Conservation (phyloP, 2,329 filamentous ascomycete genomes). For the Claviceps arundinis region DNA sequence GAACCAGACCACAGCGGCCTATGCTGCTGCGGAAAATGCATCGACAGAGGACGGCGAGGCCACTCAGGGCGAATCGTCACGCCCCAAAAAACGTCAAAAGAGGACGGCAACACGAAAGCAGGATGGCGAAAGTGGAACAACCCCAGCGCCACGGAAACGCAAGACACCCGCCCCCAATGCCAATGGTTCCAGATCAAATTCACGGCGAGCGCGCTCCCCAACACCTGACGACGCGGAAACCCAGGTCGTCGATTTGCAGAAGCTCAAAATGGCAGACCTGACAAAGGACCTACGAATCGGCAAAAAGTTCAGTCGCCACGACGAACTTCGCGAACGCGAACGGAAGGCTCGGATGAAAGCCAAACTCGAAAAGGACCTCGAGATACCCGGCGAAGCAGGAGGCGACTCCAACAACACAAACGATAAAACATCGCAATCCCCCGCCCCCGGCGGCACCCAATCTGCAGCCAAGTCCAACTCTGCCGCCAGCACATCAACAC, state of each 20-base stretch:
- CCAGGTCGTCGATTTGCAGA: conserved; percentile 49
- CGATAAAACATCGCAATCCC: conserved; percentile 7
- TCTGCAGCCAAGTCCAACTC: conserved; percentile 6
- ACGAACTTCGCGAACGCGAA: conserved; percentile 57
- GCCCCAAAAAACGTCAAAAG: conserved; percentile 20
- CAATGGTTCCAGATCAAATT: conserved; percentile 11
- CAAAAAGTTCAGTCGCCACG: conserved; percentile 61
- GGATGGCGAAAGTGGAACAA: conserved; percentile 7
- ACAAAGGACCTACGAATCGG: conserved; percentile 58
- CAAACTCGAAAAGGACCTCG: conserved; percentile 16
- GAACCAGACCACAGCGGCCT: not conserved
- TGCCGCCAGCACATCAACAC: conserved; percentile 1
- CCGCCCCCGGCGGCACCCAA: conserved; percentile 4
- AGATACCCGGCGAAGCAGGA: conserved; percentile 11
- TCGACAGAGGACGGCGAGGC: conserved; percentile 1
- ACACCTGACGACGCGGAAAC: conserved; percentile 53
- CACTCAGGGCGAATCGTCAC: conserved; percentile 1
- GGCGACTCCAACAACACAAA: conserved; percentile 5
- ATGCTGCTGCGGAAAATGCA: conserved; percentile 8
- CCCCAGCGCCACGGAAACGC: conserved; percentile 14
- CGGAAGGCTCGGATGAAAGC: conserved; percentile 25
- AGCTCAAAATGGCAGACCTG: conserved; percentile 59
- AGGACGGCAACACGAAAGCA: conserved; percentile 17
- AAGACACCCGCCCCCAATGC: conserved; percentile 13
- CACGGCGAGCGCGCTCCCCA: conserved; percentile 28